phyloP scores from a whole-genome alignment of 768 basidiomycete genomes.

The Pleurotus djamor region DNA sequence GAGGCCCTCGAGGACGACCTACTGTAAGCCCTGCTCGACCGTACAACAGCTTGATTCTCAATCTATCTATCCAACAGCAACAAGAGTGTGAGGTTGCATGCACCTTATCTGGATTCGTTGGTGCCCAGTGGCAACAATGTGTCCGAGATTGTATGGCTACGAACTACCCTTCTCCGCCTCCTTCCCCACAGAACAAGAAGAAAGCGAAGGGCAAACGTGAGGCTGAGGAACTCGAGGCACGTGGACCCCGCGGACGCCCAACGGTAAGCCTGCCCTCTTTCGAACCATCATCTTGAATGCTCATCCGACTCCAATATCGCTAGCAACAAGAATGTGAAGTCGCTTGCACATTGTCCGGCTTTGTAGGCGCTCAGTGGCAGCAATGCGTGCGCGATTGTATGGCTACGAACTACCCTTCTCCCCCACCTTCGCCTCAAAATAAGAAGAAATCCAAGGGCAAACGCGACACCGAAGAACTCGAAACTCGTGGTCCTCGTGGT shows the following conservation, averaged over 20 bases:
- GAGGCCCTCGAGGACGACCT: not conserved
- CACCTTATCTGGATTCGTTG: not conserved
- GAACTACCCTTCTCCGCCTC: not conserved
- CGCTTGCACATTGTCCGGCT: not conserved
- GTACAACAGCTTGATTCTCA: not conserved
- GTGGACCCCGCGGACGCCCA: too few species aligned
- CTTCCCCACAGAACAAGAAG: not conserved
- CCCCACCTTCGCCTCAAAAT: not conserved
- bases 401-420: not conserved
- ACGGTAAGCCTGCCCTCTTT: too few species aligned
- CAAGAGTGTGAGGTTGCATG: not conserved
- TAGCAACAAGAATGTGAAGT: not conserved
- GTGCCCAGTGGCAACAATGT: conserved; percentile 5
- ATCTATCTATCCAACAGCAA: too few species aligned
- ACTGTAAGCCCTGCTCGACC: not conserved
- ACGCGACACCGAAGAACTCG: not conserved
- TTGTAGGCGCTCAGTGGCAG: not conserved
- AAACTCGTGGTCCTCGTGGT: not conserved
- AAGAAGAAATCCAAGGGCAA: not conserved
- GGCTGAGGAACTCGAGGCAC: too few species aligned
- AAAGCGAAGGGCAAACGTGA: not conserved
- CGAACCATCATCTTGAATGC: too few species aligned
- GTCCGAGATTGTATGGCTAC: not conserved
- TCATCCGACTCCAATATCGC: not conserved
- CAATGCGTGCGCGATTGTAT: not conserved